Evolutionary conservation across 768 basidiomycete species (phyloP), one percentile per base, ranked within the genome.

Genomic region (Lyophyllum decastes): DNA sequence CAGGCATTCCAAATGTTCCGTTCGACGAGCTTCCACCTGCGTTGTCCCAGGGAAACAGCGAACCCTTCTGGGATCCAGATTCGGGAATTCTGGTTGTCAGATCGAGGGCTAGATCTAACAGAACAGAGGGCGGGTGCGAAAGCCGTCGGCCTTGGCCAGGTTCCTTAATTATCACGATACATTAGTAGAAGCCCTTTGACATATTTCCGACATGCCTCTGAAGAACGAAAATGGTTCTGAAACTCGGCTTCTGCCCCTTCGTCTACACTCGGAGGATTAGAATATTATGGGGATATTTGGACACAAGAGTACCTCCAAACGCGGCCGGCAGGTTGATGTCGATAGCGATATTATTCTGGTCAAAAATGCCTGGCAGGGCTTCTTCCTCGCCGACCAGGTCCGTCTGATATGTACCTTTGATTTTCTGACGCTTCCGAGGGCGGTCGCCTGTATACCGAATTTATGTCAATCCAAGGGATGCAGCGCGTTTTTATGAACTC

Each of bases 41-140:
- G 67, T 92, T 82, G 65, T 93, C 90, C 91, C 91, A 94, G 5
- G 92, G 91, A 67, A 92, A 92, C 27, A 92, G 67, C 9, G 87
- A 85, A 61, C 84, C 89, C 33, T 80, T 77, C 64, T 90, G 89
- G 19, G 89, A 89, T 26, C 76, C 81, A 46, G 75, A 73, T 41
- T 72, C 68, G 30, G 70, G 69, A 40, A 76, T 74, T 26, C 73
- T 68, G 10, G 70, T 62, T 34, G 70, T 76, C 5, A 78, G 58
- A 45, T 81, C 80, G 49, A 82, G 64, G 12, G 76, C 81, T 43
- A 88, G 71, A 56, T 84, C 81, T 35, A 79, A 82, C 24, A 82
- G 58, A 9, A 77, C 64, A 41, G 83, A 85, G 14, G 78, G 77
- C 12, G 83, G 80, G 19, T 82, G 80, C 45, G 91, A 90, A 33